Conservation (phyloP, 139 green algal species). For the Volvox reticuliferus region DNA sequence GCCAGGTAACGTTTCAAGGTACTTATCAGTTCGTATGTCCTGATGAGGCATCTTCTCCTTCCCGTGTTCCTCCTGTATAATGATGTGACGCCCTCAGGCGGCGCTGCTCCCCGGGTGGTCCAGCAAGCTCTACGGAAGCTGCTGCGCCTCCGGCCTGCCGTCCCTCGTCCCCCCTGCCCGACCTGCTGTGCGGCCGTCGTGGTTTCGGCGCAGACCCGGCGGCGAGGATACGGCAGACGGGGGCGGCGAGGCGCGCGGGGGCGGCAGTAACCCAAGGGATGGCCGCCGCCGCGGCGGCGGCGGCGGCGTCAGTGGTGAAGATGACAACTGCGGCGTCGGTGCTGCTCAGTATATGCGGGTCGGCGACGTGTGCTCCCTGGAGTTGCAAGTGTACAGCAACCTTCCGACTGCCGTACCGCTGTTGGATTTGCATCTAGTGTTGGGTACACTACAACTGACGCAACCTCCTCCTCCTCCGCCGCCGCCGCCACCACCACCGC, state of each 20-base stretch:
- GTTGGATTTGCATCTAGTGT: constrained; percentile 28
- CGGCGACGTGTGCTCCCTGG: constrained; percentile 12
- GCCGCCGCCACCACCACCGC: not conserved
- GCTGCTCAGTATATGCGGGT: constrained; percentile 30
- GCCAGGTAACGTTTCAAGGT: too few species aligned
- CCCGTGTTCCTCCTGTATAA: too few species aligned
- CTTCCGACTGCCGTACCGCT: constrained; percentile 24
- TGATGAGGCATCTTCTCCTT: too few species aligned
- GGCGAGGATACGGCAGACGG: not conserved
- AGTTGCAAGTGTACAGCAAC: constrained; percentile 37
- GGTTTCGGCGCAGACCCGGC: not conserved
- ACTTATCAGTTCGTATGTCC: too few species aligned
- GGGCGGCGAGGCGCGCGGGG: not conserved
- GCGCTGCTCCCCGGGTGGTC: not conserved
- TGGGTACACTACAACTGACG: constrained; percentile 17
- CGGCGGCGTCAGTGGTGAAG: not conserved
- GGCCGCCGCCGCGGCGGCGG: not conserved
- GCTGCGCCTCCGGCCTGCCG: not conserved
- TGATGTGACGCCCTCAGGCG: not conserved
- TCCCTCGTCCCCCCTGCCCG: constrained; percentile 26
- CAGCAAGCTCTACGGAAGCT: constrained; percentile 28
- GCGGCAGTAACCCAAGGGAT: not conserved
- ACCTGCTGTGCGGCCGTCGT: not conserved
- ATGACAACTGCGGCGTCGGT: not conserved
- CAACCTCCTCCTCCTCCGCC: not conserved